Evolutionary conservation across 768 basidiomycete species (phyloP), one percentile per base, ranked within the genome.

Genomic region (Daedaleopsis nitida): DNA sequence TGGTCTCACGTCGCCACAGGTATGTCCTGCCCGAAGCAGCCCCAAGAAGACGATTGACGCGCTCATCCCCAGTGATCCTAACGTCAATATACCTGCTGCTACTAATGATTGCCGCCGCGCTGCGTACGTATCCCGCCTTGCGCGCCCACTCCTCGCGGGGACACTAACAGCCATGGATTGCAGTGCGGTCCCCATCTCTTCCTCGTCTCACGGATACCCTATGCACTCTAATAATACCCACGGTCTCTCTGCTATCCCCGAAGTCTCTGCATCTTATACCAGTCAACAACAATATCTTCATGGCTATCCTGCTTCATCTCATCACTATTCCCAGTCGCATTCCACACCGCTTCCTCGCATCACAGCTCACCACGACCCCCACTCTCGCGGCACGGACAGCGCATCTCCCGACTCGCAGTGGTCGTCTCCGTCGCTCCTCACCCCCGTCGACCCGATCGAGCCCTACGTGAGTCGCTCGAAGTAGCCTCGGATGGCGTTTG

Each of bases 191-290:
- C 55, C 66, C 42, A 37, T 60, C 57, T 77, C 69, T 68, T 80
- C 78, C 38, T 77, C 76, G 39, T 72, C 77, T 56, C 78, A 79
- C 60, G 76, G 73, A 65, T 86, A 85, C 68, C 75, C 77, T 51
- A 80, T 79, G 59, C 77, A 78, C 62, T 74, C 78, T 63, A 75
- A 63, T 72, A 81, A 38, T 79, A 78, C 65, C 64, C 59, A 65
- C 49, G 58, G 48, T 52, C 63, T 87, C 51, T 78, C 82, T 48
- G 80, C 86, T 73, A 86, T 87, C 68, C 82, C 87, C 68, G 87
- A 89, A 71, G 73, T 82, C 56, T 69, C 78, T 38, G 58, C 69
- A 49, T 62, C 79, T 69, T 86, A 86, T 72, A 79, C 81, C 57
- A 75, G 78, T 19, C 69, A 68, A 52, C 72, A 77, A 65, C 86